Evolutionary conservation across 2,329 filamentous ascomycete genomes (phyloP), one percentile per base, ranked within the genome.

Genomic region (Raffaelea ambrosiae): DNA sequence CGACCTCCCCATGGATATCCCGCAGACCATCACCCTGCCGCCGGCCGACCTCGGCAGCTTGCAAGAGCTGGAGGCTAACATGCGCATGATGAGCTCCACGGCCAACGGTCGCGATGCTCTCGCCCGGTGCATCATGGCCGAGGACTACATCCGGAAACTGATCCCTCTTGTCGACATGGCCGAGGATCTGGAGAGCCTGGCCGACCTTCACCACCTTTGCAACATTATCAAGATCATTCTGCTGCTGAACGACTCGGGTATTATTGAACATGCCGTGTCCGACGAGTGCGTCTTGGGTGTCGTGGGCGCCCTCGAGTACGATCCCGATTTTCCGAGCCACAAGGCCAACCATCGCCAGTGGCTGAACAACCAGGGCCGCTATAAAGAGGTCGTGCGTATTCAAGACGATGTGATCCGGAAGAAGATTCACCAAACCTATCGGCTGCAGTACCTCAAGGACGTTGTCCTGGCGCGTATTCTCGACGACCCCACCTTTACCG

Each of bases 161-260:
- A 84, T 93, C 45, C 88, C 88, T 1, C 66, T 97, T 44, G 87
- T 98, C 42, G 79, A 86, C 50, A 83, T 87, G 68, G 91, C 93
- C 10, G 93, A 98, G 65, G 88, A 95, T 59, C 76, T 95, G 51
- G 88, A 98, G 66, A 90, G 87, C 62, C 71, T 95, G 9, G 69
- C 79, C 20, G 91, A 97, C 61, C 70, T 98, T 51, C 93, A 97
- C 64, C 81, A 86, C 43, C 72, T 98, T 41, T 98, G 93, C 77
- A 95, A 89, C 63, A 96, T 98, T 63, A 93, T 96, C 87, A 98
- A 98, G 73, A 86, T 85, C 50, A 77, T 97, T 48, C 94, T 98
- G 47, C 72, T 97, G 46, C 79, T 97, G 53, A 98, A 97, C 68
- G 93, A 98, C 63, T 95, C 86, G 26, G 78, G 83, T 50, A 95